Evolutionary conservation across 2,329 filamentous ascomycete genomes (phyloP), one percentile per base, ranked within the genome.

Genomic region (Trichoderma sp.): DNA sequence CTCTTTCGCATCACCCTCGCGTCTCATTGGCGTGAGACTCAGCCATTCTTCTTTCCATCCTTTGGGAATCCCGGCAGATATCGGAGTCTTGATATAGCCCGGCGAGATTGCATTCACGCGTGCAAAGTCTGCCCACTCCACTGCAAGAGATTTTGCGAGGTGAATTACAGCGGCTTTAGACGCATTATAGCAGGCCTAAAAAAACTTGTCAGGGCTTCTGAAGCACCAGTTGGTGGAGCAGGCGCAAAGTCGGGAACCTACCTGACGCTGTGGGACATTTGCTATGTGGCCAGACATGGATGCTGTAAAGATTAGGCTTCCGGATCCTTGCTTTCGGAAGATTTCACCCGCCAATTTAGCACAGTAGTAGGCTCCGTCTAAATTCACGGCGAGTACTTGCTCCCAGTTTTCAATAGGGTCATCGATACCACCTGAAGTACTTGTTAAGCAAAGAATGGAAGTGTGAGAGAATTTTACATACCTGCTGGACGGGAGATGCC

Each of bases 61-160:
- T 67, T 81, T 82, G 0, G 81, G 79, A 38, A 81, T 82, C 50
- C 81, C 81, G 5, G 78, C 82, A 56, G 79, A 83, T 38, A 84
- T 84, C 16, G 77, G 79, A 6, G 83, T 85, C 64, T 84, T 83
- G 50, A 85, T 84, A 74, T 85, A 85, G 6, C 84, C 84, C 7
- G 83, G 84, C 80, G 77, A 79, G 76, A 86, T 79, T 65, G 80
- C 85, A 77, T 86, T 86, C 24, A 86, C 84, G n/a, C 85, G 81
- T 60, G 82, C 83, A 31, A 82, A 85, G 68, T 85, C 84, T 0
- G 83, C 84, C 85, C 85, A 87, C 76, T 87, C 86, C 9, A 86
- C 85, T 3, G 85, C 81, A 16, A 87, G 78, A 64, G 81, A 84
- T 78, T 84, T 85, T n/a, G 83, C 81, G 21, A 87, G 79, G 65